Conservation (phyloP, 495 filamentous ascomycete species). For the Rhypophila decipiens region DNA sequence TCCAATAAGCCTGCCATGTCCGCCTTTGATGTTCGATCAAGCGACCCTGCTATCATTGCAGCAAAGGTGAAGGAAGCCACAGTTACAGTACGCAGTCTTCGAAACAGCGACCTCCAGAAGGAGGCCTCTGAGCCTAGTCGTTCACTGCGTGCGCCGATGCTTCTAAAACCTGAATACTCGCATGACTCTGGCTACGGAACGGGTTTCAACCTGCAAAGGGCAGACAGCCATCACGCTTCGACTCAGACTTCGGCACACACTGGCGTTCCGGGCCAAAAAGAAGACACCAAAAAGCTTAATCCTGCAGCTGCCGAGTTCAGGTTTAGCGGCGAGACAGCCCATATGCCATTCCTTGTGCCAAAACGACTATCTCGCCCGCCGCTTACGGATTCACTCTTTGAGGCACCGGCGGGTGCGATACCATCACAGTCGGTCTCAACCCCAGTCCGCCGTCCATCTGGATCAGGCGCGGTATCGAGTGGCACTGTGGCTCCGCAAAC, state of each 20-base stretch:
- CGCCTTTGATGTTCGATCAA: not conserved
- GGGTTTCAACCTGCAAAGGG: too few relatives aligned
- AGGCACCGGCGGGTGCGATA: not conserved
- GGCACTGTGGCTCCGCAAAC: not conserved
- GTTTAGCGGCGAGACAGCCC: not conserved
- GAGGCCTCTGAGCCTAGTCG: not conserved
- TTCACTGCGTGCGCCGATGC: not conserved
- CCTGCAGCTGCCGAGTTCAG: slow-evolving; percentile 26
- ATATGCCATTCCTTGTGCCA: slow-evolving; percentile 6
- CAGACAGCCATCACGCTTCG: not conserved
- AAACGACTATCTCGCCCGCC: slow-evolving; percentile 17
- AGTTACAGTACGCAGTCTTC: not conserved
- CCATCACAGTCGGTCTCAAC: not conserved
- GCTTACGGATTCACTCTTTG: slow-evolving; percentile 17
- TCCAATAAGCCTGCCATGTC: not conserved
- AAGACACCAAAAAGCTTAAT: slow-evolving; percentile 16
- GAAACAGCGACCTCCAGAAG: not conserved
- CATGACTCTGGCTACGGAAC: slow-evolving; percentile 17
- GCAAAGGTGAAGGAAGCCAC: slow-evolving; percentile 12
- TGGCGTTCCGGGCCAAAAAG: not conserved
- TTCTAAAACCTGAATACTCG: not conserved
- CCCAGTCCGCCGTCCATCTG: not conserved
- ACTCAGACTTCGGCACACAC: not conserved
- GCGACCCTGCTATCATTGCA: slow-evolving; percentile 16
- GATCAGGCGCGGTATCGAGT: not conserved